A percentile compares a stretch with the other conserved stretches of the same genome.
These are phyloP conservation scores for Knoxia roxburghii DNA, from an alignment of 257 asterid genomes.

Conservation along the genomic window DNA sequence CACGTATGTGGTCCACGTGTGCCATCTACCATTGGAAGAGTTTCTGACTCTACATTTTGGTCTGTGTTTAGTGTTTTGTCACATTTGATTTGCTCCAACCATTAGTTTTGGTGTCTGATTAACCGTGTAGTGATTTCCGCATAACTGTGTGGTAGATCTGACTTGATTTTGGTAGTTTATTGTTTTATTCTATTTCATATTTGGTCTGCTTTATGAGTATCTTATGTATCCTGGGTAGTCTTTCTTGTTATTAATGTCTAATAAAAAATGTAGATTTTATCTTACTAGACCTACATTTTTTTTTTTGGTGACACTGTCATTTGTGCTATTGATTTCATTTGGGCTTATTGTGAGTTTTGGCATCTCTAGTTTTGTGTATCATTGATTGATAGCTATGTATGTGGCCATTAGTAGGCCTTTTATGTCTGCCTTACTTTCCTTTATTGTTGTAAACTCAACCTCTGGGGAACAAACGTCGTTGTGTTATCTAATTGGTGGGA, in stretches of 20 bases:
- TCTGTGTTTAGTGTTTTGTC: no score
- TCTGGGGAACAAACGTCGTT: background rate
- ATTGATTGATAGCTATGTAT: background rate
- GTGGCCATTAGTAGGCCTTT: background rate
- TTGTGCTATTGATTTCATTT: no score
- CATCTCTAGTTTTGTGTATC: background rate
- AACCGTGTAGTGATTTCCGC: background rate
- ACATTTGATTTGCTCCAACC: background rate
- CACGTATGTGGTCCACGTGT: constrained; percentile 17
- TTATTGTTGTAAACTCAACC: background rate
- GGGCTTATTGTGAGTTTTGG: background rate
- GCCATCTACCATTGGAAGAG: constrained; percentile 5
- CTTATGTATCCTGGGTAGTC: no score
- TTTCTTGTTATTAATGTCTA: no score
- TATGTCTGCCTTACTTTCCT: background rate
- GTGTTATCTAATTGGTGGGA: background rate
- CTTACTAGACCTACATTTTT: no score
- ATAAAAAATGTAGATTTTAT: no score
- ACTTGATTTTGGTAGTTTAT: background rate
- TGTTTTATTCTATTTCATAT: background rate
- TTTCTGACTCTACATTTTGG: background rate
- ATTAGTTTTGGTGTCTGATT: background rate
- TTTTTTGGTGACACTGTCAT: background rate
- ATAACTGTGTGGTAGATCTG: background rate
- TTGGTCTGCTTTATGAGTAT: no score